phyloP scores from a whole-genome alignment of 2,329 filamentous ascomycete species.

The Iodosphaeria phyllophila region DNA sequence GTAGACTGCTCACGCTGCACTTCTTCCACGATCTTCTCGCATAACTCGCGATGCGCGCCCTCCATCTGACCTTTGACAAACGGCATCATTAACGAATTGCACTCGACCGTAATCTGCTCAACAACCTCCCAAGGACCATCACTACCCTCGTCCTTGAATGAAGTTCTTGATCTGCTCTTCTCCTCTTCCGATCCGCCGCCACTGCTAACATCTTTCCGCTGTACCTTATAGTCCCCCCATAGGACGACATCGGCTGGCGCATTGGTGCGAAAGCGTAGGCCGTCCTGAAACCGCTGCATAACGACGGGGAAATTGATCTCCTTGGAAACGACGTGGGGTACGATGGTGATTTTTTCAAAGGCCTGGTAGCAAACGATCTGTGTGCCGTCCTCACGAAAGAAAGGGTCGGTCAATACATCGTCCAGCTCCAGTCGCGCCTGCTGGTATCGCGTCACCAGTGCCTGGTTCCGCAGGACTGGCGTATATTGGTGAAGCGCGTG shows the following conservation, averaged over 20 bases:
- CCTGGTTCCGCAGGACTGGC: background rate
- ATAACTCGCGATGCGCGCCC: background rate
- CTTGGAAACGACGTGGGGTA: background rate
- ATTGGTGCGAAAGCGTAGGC: background rate
- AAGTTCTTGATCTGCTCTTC: no score
- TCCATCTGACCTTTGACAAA: conserved; percentile 1
- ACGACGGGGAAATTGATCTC: background rate
- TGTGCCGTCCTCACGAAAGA: background rate
- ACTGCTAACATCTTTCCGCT: background rate
- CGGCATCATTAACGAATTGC: background rate
- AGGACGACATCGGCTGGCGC: background rate
- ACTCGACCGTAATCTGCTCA: background rate
- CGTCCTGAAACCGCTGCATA: background rate
- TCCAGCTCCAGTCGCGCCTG: background rate
- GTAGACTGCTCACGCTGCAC: background rate
- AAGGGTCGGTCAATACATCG: background rate
- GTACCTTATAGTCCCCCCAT: background rate
- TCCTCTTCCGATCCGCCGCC: no score
- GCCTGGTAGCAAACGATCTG: background rate
- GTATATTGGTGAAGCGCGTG: background rate
- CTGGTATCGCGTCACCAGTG: background rate
- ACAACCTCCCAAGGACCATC: background rate
- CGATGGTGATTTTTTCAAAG: conserved; percentile 1
- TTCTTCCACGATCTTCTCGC: conserved; percentile 1
- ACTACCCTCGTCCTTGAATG: background rate